phyloP scores from a whole-genome alignment of 2,329 filamentous ascomycete genomes.

The Ustilaginoidea virens region DNA sequence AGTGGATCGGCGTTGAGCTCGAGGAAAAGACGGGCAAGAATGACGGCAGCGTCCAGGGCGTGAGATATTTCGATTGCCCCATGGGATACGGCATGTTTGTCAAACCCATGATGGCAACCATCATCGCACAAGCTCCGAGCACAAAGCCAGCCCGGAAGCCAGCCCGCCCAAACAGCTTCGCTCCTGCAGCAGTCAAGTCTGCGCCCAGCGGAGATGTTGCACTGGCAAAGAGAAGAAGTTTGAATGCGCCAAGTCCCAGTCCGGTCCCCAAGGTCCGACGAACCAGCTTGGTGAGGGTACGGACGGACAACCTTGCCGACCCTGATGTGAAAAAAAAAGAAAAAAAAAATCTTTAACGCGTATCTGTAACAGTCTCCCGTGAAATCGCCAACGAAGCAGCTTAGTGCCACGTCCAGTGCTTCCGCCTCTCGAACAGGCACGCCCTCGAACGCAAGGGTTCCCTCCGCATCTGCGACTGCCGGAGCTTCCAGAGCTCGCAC shows the following conservation, averaged over 20 bases:
- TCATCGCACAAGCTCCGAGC: conserved; percentile 33
- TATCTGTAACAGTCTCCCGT: conserved; percentile 45
- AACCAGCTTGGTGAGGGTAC: conserved; percentile 40
- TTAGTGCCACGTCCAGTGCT: conserved; percentile 39
- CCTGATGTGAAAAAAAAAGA: no score
- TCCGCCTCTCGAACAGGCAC: conserved; percentile 49
- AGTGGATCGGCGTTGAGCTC: conserved; percentile 84
- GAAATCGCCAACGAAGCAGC: conserved; percentile 67
- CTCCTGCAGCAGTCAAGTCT: conserved; percentile 22
- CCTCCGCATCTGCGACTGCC: conserved; percentile 16
- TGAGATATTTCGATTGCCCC: conserved; percentile 76
- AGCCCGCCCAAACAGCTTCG: conserved; percentile 34
- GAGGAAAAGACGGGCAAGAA: conserved; percentile 77
- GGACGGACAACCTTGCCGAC: neutral
- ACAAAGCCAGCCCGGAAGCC: conserved; percentile 22
- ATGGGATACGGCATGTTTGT: conserved; percentile 75
- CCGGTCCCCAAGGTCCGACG: conserved; percentile 45
- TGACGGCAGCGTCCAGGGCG: conserved; percentile 77
- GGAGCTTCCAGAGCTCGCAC: conserved; percentile 34
- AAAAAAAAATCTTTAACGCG: no score
- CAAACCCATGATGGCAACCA: conserved; percentile 50
- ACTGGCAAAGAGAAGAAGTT: conserved; percentile 47
- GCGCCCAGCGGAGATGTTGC: conserved; percentile 32
- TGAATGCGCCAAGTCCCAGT: conserved; percentile 59
- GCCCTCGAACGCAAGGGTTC: conserved; percentile 38